These are phyloP conservation scores for Xylaria acuta DNA, from an alignment of 495 filamentous ascomycete species.

Conservation along the genomic window DNA sequence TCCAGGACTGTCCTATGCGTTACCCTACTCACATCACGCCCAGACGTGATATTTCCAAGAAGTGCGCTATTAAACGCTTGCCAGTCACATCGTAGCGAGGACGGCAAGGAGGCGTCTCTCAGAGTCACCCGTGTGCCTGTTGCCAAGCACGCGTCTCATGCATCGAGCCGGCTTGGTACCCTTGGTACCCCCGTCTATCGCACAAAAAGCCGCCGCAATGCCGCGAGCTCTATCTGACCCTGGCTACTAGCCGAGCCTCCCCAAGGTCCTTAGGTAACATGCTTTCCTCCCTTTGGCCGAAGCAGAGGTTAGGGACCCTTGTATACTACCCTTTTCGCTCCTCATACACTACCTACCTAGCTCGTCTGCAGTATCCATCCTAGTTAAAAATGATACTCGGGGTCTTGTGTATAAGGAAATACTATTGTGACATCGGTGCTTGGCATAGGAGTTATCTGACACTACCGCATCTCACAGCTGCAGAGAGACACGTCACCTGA, in stretches of 20 bases:
- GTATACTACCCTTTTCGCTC: constrained; percentile 4
- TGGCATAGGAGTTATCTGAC: constrained; percentile 13
- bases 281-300: constrained; percentile 21
- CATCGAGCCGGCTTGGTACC: constrained; percentile 29
- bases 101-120: neutral
- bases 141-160: constrained; percentile 26
- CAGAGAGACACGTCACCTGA: constrained; percentile 27
- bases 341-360: neutral
- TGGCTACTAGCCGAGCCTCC: constrained; percentile 11
- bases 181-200: constrained; percentile 24
- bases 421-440: constrained; percentile 12
- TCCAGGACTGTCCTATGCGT: neutral
- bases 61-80: constrained; percentile 24
- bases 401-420: neutral
- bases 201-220: constrained; percentile 14
- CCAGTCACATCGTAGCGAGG: constrained; percentile 9
- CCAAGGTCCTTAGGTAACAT: constrained; percentile 10
- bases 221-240: constrained; percentile 7
- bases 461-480: constrained; percentile 9
- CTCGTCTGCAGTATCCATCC: neutral
- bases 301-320: neutral
- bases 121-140: constrained; percentile 22
- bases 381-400: neutral
- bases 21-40: neutral
- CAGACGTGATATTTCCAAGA: neutral